Percentiles rank a stretch among this genome's conserved stretches.
phyloP scores from a whole-genome alignment of 345 rosid genomes.

The Crucihimalaya himalaica region DNA sequence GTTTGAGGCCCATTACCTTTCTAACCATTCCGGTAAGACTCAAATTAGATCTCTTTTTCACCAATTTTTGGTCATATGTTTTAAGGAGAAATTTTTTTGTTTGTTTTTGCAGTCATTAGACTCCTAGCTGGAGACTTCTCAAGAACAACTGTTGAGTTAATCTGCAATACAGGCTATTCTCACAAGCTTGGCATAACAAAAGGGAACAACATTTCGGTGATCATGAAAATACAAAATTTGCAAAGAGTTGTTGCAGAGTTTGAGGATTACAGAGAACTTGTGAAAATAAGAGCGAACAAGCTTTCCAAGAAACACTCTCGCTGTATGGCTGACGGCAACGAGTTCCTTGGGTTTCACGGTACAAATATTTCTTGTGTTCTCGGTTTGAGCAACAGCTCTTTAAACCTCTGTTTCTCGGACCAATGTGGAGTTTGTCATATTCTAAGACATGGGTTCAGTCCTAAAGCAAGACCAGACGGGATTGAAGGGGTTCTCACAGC shows the following conservation, averaged over 20 bases:
- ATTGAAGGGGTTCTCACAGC: conserved; percentile 52
- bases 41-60: neutral
- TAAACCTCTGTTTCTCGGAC: conserved; percentile 47
- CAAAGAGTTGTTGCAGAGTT: conserved; percentile 54
- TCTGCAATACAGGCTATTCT: conserved; percentile 48
- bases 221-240: conserved; percentile 61
- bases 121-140: conserved; percentile 69
- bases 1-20: conserved; percentile 56
- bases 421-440: conserved; percentile 59
- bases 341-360: conserved; percentile 65
- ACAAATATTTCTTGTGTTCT: conserved; percentile 55
- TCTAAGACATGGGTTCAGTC: conserved; percentile 55
- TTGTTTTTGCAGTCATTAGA: conserved; percentile 47
- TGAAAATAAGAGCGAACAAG: conserved; percentile 59
- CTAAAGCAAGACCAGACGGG: conserved; percentile 34
- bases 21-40: conserved; percentile 63
- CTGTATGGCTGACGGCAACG: conserved; percentile 77
- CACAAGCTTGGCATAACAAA: conserved; percentile 32
- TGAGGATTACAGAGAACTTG: conserved; percentile 63
- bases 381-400: conserved; percentile 42
- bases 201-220: conserved; percentile 35
- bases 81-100: neutral
- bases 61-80: neutral
- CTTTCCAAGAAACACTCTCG: conserved; percentile 59
- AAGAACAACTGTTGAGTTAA: conserved; percentile 64